Conservation (phyloP, 352 stramenopile species). For the Phytophthora sp. region DNA sequence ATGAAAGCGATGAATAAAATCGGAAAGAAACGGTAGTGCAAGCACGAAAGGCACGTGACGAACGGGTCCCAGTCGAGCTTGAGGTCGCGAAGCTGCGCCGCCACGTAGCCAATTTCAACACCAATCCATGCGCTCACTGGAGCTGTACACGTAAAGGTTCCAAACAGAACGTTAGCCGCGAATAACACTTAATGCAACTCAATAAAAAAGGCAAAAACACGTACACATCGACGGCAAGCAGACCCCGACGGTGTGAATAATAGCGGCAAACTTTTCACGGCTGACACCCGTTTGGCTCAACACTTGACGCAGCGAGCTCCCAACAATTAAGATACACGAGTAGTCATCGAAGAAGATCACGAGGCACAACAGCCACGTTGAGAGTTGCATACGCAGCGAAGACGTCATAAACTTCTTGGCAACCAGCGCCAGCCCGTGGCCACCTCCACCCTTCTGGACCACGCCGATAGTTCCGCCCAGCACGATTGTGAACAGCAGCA, state of each 20-base stretch:
- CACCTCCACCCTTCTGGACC: conserved; percentile 89
- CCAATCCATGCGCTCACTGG: conserved; percentile 91
- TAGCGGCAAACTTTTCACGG: conserved; percentile 89
- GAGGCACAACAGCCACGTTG: conserved; percentile 82
- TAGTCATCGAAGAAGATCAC: conserved; percentile 95
- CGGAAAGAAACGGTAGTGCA: conserved; percentile 89
- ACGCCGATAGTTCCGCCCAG: conserved; percentile 89
- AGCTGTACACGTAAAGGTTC: conserved; percentile 46
- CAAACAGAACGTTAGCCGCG: too few species aligned
- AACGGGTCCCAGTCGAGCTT: conserved; percentile 90
- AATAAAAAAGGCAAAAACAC: conserved; percentile 14
- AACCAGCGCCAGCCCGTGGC: conserved; percentile 80
- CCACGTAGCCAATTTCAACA: conserved; percentile 90
- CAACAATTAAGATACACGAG: conserved; percentile 91
- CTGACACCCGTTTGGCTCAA: conserved; percentile 85
- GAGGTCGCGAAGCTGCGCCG: conserved; percentile 73
- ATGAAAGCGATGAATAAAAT: conserved; percentile 91
- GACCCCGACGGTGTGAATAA: conserved; percentile 90
- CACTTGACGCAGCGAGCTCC: conserved; percentile 85
- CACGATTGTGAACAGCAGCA: conserved; percentile 91
- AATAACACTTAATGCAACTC: too few species aligned
- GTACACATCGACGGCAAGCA: conserved; percentile 87
- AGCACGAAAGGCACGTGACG: conserved; percentile 81
- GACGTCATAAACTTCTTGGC: conserved; percentile 86
- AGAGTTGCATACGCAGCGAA: conserved; percentile 83